phyloP scores from a whole-genome alignment of 2,329 filamentous ascomycete genomes.

The Sclerotinia glacialis region DNA sequence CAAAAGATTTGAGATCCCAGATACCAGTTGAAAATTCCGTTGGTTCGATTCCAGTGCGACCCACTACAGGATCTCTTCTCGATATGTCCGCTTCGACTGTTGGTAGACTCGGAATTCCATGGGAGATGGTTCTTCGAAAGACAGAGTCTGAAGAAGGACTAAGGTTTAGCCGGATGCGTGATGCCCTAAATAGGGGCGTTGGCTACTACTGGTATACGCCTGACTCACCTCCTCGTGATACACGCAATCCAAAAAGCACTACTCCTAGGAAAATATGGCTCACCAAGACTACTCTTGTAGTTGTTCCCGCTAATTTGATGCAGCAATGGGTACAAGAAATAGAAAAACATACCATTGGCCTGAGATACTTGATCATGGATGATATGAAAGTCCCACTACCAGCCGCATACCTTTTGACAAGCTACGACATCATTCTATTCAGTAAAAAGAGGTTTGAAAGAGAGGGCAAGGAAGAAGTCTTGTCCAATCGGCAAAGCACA shows the following conservation, averaged over 20 bases:
- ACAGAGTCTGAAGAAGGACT: conserved; percentile 24
- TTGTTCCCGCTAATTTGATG: conserved; percentile 80
- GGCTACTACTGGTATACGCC: conserved; percentile 57
- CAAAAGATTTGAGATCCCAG: conserved; percentile 63
- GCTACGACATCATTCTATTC: conserved; percentile 76
- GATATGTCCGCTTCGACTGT: conserved; percentile 74
- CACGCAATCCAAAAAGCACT: conserved; percentile 42
- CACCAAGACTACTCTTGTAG: conserved; percentile 68
- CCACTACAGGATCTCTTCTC: conserved; percentile 58
- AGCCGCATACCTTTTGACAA: conserved; percentile 53
- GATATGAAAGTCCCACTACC: conserved; percentile 55
- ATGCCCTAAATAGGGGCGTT: conserved; percentile 55
- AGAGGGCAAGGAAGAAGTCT: conserved; percentile 44
- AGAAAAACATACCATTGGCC: conserved; percentile 65
- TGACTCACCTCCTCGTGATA: conserved; percentile 43
- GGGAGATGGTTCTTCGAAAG: conserved; percentile 61
- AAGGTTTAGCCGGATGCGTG: conserved; percentile 20
- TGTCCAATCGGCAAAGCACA: neutral
- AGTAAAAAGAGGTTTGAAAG: conserved; percentile 69
- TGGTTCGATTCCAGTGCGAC: conserved; percentile 43
- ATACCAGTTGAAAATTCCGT: conserved; percentile 60
- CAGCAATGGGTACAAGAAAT: conserved; percentile 85
- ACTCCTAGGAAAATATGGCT: conserved; percentile 56
- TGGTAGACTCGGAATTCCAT: conserved; percentile 66
- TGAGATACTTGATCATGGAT: conserved; percentile 64